Percentiles rank a stretch among this genome's conserved stretches.
phyloP scores from a whole-genome alignment of 345 rosid species.

The Isatis tinctoria region DNA sequence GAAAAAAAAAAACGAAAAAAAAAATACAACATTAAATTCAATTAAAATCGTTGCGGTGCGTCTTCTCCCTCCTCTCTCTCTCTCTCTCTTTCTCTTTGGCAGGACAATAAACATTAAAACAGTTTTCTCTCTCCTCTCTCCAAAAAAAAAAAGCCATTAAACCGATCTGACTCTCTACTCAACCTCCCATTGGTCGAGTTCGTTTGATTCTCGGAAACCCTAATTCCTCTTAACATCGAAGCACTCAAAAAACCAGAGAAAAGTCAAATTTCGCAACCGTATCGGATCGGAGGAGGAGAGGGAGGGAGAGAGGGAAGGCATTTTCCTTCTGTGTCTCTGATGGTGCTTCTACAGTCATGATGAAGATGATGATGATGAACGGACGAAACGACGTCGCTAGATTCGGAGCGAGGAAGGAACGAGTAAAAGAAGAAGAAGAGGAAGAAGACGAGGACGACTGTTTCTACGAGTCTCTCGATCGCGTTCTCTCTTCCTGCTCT shows the following conservation, averaged over 20 bases:
- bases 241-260: background rate
- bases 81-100: slow-evolving; percentile 1
- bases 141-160: background rate
- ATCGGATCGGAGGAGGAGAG: slow-evolving; percentile 8
- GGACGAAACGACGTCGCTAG: slow-evolving; percentile 27
- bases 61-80: slow-evolving; percentile 10
- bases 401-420: slow-evolving; percentile 26
- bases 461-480: slow-evolving; percentile 80
- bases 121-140: background rate
- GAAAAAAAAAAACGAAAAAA: background rate
- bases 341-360: slow-evolving; percentile 29
- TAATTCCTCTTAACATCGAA: slow-evolving; percentile 13
- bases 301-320: background rate
- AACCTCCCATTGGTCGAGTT: slow-evolving; percentile 26
- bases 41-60: slow-evolving; percentile 16
- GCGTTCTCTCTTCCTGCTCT: slow-evolving; percentile 67
- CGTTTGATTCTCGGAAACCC: slow-evolving; percentile 29
- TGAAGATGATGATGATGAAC: slow-evolving; percentile 23
- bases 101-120: slow-evolving; percentile 23
- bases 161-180: slow-evolving; percentile 38
- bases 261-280: background rate
- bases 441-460: slow-evolving; percentile 45
- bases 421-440: slow-evolving; percentile 25
- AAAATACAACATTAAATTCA: background rate
- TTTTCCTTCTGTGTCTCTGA: slow-evolving; percentile 22